Conservation (phyloP, 805 yeast genomes). For the Cyberlindnera xylosilytica region DNA sequence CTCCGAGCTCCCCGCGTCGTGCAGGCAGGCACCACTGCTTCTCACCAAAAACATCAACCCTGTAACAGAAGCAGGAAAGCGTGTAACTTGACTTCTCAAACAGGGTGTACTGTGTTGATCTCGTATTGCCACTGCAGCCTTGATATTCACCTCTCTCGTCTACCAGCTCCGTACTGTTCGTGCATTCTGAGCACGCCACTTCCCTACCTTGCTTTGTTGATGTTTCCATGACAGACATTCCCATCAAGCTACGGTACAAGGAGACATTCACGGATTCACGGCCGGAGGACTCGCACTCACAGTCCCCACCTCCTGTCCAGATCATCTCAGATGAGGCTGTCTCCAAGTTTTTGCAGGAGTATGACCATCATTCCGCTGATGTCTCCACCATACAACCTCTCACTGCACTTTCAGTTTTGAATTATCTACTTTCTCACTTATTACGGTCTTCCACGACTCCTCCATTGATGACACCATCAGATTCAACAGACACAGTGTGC, state of each 20-base stretch:
- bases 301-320: constrained; percentile 13
- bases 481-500: constrained; percentile 3
- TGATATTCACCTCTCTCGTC: no score
- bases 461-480: neutral
- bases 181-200: no score
- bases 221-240: constrained; percentile 12
- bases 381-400: constrained; percentile 6
- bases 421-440: constrained; percentile 4
- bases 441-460: neutral
- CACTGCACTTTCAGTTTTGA: constrained; percentile 10
- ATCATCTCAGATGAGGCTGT: constrained; percentile 15
- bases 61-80: no score
- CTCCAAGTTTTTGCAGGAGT: neutral
- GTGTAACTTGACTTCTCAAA: no score
- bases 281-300: constrained; percentile 6
- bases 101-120: no score
- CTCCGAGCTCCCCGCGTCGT: no score
- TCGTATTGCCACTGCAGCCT: no score
- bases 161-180: no score
- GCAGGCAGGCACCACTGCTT: no score
- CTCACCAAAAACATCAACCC: no score
- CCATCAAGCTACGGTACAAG: constrained; percentile 6
- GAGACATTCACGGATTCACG: constrained; percentile 14
- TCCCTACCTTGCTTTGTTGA: neutral
- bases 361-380: neutral